These are phyloP conservation scores for Arthrocladium fulminans DNA, from an alignment of 2,329 filamentous ascomycete genomes.

Conservation along the genomic window DNA sequence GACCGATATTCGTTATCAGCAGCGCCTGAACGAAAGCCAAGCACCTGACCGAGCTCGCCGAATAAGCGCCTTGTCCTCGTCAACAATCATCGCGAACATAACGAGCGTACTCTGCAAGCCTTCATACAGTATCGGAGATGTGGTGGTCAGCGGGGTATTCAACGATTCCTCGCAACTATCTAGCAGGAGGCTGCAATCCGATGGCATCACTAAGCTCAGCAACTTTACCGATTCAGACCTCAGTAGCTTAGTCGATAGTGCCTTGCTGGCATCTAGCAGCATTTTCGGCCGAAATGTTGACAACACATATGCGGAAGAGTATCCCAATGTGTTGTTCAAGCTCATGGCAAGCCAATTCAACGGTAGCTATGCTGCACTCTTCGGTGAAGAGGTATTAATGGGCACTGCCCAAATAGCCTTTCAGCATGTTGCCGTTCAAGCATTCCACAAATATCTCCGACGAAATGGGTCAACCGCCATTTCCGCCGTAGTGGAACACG, in stretches of 20 bases:
- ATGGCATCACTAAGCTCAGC: not conserved
- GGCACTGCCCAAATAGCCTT: conserved; percentile 9
- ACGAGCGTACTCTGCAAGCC: conserved; percentile 1
- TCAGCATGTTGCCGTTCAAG: conserved; percentile 13
- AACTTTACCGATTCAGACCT: not conserved
- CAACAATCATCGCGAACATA: not conserved
- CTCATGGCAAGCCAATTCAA: conserved; percentile 12
- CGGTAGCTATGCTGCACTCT: conserved; percentile 13
- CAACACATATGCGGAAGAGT: not conserved
- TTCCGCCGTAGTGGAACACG: not conserved
- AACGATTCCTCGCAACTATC: not conserved
- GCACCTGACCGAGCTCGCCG: not conserved
- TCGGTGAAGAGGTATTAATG: conserved; percentile 8
- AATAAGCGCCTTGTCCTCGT: not conserved
- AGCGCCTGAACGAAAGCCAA: conserved; percentile 1
- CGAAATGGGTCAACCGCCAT: not conserved
- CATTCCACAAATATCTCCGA: conserved; percentile 8
- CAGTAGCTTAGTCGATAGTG: not conserved
- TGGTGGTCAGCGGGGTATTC: not conserved
- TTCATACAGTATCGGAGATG: not conserved
- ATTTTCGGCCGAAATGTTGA: not conserved
- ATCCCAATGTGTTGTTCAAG: conserved; percentile 9
- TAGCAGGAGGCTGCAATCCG: not conserved
- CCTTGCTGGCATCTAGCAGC: not conserved
- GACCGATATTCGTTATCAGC: conserved; percentile 3